Evolutionary conservation across 495 filamentous ascomycete species (phyloP).

Genomic region (Geopyxis carbonaria): DNA sequence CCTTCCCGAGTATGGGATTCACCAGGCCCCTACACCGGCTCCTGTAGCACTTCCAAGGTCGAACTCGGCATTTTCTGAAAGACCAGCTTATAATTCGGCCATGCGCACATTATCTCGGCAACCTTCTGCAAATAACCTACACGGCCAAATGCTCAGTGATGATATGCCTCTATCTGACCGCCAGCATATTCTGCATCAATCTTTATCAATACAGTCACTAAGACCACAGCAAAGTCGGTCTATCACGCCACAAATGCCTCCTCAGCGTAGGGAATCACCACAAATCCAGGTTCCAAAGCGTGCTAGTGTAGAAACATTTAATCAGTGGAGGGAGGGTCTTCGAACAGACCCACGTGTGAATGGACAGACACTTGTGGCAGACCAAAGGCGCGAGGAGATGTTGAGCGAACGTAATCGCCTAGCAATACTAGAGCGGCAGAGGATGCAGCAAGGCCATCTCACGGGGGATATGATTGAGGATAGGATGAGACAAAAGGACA

Average conservation of each 20-base stretch:
- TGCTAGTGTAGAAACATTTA: conserved; percentile 39
- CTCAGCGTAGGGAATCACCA: too few relatives aligned
- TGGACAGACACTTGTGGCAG: conserved; percentile 28
- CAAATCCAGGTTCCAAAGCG: too few relatives aligned
- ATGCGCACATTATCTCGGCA: conserved; percentile 1
- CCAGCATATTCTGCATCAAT: conserved; percentile 36
- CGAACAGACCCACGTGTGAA: conserved; percentile 40
- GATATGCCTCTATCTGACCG: conserved; percentile 61
- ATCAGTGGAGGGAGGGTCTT: conserved; percentile 59
- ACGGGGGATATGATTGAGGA: conserved; percentile 41
- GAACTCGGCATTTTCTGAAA: conserved; percentile 10
- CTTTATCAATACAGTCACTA: conserved; percentile 7
- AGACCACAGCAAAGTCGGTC: background rate
- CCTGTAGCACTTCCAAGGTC: conserved; percentile 1
- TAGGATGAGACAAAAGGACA: conserved; percentile 57
- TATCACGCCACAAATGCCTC: too few relatives aligned
- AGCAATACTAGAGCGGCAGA: conserved; percentile 22
- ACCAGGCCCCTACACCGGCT: conserved; percentile 11
- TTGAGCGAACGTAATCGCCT: conserved; percentile 26
- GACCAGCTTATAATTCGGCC: conserved; percentile 12
- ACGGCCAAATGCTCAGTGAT: conserved; percentile 34
- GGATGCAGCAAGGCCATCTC: conserved; percentile 29
- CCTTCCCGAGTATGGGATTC: conserved; percentile 23
- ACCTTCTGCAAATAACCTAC: background rate
- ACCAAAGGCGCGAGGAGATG: conserved; percentile 32